A percentile compares a stretch with the other conserved stretches of the same genome.
phyloP scores from a whole-genome alignment of 768 basidiomycete genomes.

The Holtermannia corniformis region DNA sequence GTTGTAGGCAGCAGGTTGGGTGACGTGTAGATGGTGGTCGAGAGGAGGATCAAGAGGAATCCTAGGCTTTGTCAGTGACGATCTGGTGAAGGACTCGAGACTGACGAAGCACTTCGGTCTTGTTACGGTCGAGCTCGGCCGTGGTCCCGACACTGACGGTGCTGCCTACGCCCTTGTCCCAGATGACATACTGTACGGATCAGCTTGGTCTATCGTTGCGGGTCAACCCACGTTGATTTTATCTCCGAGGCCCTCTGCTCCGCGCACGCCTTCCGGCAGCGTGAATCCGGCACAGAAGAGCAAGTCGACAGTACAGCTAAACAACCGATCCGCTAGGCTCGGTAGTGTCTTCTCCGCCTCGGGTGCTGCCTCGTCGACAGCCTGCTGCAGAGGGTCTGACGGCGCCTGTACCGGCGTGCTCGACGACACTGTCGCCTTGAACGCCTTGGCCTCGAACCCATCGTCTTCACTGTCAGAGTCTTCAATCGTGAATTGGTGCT shows the following conservation, averaged over 20 bases:
- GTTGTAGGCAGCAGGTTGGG: constrained; percentile 60
- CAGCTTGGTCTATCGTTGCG: constrained; percentile 1
- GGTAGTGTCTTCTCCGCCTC: constrained; percentile 50
- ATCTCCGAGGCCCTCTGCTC: constrained; percentile 20
- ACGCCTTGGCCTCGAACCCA: constrained; percentile 14
- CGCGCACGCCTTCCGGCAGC: constrained; percentile 49
- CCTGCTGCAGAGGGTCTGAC: constrained; percentile 15
- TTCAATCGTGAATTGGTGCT: constrained; percentile 33
- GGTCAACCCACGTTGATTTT: constrained; percentile 39
- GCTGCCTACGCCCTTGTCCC: constrained; percentile 94
- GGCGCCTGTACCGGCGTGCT: not conserved
- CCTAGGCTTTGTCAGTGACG: constrained; percentile 10
- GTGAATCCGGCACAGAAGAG: constrained; percentile 93
- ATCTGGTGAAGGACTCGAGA: not conserved
- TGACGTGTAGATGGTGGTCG: constrained; percentile 78
- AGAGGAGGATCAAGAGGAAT: constrained; percentile 75
- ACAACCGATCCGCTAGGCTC: constrained; percentile 70
- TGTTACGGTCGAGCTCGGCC: constrained; percentile 62
- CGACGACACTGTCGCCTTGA: constrained; percentile 14
- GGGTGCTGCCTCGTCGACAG: not conserved
- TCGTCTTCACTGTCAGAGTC: constrained; percentile 24
- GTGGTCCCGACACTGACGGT: constrained; percentile 61
- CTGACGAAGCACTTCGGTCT: constrained; percentile 71
- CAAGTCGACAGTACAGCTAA: constrained; percentile 70
- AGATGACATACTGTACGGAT: constrained; percentile 36